Conservation (phyloP, 371 early-diverging fungal species). For the Coemansia sp. region DNA sequence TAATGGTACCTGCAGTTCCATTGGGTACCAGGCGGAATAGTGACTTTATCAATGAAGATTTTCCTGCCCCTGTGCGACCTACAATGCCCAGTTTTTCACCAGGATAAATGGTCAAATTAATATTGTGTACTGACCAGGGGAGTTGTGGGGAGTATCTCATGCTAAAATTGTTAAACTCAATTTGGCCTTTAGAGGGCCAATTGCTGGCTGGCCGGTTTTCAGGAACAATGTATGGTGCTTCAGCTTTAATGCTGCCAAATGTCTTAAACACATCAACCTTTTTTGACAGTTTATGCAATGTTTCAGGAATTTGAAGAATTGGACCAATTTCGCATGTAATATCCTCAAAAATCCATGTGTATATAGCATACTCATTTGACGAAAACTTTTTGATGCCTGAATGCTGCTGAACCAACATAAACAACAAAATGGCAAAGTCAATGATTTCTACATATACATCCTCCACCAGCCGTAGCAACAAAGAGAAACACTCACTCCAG, state of each 20-base stretch:
- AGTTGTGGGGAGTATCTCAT: conserved; percentile 18
- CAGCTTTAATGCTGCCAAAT: conserved; percentile 54
- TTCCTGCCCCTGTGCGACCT: conserved; percentile 59
- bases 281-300: conserved; percentile 47
- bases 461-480: too few relatives aligned
- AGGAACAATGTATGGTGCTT: conserved; percentile 14
- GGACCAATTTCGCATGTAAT: neutral
- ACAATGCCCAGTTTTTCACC: conserved; percentile 55
- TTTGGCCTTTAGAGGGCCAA: conserved; percentile 21
- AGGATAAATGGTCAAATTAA: conserved; percentile 49
- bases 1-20: conserved; percentile 28
- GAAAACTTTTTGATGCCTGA: neutral
- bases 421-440: too few relatives aligned
- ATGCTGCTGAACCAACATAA: too few relatives aligned
- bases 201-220: neutral
- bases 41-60: conserved; percentile 57
- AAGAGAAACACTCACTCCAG: too few relatives aligned
- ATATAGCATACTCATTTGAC: conserved; percentile 5
- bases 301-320: neutral
- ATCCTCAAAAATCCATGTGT: neutral
- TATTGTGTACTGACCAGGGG: conserved; percentile 38
- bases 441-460: too few relatives aligned
- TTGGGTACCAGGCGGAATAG: conserved; percentile 58
- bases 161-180: conserved; percentile 19
- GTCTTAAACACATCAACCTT: conserved; percentile 54